Evolutionary conservation across 345 rosid species (phyloP).

Genomic region (Eutrema heterophyllum): DNA sequence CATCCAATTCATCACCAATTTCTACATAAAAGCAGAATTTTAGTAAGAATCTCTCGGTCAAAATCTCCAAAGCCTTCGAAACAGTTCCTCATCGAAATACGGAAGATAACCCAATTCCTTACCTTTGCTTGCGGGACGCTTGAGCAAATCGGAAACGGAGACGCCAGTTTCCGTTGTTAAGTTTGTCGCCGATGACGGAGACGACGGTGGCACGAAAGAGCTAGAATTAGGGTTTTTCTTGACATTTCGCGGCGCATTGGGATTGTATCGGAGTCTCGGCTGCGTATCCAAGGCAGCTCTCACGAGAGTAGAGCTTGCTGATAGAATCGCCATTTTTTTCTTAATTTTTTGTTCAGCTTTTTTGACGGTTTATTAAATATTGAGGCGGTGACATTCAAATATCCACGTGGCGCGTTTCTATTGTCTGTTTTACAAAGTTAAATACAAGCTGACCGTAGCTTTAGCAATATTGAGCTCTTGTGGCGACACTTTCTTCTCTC

Average conservation of each 20-base stretch:
- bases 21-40: neutral
- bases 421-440: neutral
- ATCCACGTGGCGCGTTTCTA: conserved; percentile 7
- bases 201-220: conserved; percentile 25
- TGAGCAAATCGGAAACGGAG: conserved; percentile 58
- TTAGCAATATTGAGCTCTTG: conserved; percentile 4
- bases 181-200: conserved; percentile 21
- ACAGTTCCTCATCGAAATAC: neutral
- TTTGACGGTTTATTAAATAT: neutral
- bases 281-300: conserved; percentile 73
- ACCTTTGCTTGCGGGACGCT: conserved; percentile 50
- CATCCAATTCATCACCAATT: conserved; percentile 1
- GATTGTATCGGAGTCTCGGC: conserved; percentile 61
- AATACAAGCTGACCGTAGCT: neutral
- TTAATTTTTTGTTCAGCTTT: too few species aligned
- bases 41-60: neutral
- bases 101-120: neutral
- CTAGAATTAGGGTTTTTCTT: conserved; percentile 26
- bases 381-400: conserved; percentile 12
- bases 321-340: conserved; percentile 34
- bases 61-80: too few species aligned
- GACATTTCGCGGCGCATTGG: conserved; percentile 58
- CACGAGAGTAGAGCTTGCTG: conserved; percentile 33
- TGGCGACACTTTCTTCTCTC: neutral
- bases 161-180: conserved; percentile 22